A percentile compares a stretch with the other conserved stretches of the same genome.
phyloP scores from a whole-genome alignment of 495 filamentous ascomycete genomes.

The Penicillium daleae region DNA sequence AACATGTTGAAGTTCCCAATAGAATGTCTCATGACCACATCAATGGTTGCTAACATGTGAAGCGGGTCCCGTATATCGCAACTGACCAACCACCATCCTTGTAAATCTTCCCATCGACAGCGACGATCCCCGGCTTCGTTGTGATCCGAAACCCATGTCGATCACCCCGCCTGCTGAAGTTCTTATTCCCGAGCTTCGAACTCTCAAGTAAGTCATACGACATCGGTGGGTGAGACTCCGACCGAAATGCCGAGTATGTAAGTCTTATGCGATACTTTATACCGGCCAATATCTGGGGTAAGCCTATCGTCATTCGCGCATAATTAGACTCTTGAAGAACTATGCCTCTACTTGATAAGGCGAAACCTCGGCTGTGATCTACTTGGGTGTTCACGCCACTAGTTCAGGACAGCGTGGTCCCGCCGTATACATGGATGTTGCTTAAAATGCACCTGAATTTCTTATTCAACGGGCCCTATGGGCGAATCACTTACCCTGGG shows the following conservation, averaged over 20 bases:
- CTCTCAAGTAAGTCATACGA: conserved; percentile 22
- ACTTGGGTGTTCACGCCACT: conserved; percentile 14
- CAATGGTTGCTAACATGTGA: conserved; percentile 14
- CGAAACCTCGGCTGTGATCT: conserved; percentile 19
- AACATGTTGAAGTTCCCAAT: too few species aligned
- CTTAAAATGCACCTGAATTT: background rate
- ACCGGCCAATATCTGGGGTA: background rate
- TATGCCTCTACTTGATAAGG: background rate
- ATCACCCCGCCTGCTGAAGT: conserved; percentile 7
- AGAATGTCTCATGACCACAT: background rate
- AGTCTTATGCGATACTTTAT: conserved; percentile 11
- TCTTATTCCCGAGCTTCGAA: conserved; percentile 13
- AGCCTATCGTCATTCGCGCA: background rate
- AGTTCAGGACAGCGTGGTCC: background rate
- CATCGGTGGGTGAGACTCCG: conserved; percentile 20
- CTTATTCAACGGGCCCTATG: background rate
- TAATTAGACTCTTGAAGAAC: background rate
- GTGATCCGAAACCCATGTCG: conserved; percentile 1
- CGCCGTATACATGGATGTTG: background rate
- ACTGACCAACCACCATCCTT: conserved; percentile 11
- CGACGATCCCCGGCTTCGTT: conserved; percentile 14
- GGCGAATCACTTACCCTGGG: background rate
- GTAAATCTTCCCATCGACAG: conserved; percentile 9
- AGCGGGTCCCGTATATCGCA: conserved; percentile 2
- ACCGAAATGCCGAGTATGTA: conserved; percentile 17